phyloP scores from a whole-genome alignment of 257 asterid species.

The Solanum paucissectum region DNA sequence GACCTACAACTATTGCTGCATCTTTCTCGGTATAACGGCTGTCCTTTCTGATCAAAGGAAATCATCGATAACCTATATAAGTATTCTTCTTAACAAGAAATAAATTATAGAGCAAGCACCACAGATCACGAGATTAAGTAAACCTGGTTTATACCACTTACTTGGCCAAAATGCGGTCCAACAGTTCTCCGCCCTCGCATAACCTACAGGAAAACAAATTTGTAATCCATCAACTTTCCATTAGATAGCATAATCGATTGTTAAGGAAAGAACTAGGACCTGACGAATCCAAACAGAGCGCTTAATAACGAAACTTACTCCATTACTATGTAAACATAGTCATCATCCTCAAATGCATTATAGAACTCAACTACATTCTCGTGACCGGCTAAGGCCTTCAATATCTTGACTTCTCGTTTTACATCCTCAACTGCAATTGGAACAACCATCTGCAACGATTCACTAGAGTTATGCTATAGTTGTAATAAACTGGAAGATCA shows the following conservation, averaged over 20 bases:
- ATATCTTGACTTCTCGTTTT: constrained; percentile 78
- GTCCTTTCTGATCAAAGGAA: constrained; percentile 45
- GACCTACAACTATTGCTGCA: constrained; percentile 74
- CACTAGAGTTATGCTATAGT: background rate
- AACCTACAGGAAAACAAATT: constrained; percentile 24
- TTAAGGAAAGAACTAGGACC: background rate
- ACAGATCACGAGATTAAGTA: background rate
- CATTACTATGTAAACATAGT: constrained; percentile 73
- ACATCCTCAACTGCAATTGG: constrained; percentile 89
- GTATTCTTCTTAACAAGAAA: background rate
- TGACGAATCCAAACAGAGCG: background rate
- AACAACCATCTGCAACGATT: constrained; percentile 54
- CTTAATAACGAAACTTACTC: constrained; percentile 39
- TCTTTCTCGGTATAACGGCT: constrained; percentile 83
- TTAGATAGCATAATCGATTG: background rate
- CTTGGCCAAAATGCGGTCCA: constrained; percentile 78
- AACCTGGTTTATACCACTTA: constrained; percentile 15
- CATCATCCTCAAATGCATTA: constrained; percentile 68
- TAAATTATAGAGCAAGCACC: background rate
- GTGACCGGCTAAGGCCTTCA: constrained; percentile 72
- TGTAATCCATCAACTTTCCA: background rate
- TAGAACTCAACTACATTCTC: constrained; percentile 76
- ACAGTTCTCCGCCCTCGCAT: constrained; percentile 85
- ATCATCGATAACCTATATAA: background rate
- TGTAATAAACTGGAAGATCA: background rate